A percentile compares a stretch with the other conserved stretches of the same genome.
phyloP scores from a whole-genome alignment of 345 rosid species.

The Arabis hirsuta region DNA sequence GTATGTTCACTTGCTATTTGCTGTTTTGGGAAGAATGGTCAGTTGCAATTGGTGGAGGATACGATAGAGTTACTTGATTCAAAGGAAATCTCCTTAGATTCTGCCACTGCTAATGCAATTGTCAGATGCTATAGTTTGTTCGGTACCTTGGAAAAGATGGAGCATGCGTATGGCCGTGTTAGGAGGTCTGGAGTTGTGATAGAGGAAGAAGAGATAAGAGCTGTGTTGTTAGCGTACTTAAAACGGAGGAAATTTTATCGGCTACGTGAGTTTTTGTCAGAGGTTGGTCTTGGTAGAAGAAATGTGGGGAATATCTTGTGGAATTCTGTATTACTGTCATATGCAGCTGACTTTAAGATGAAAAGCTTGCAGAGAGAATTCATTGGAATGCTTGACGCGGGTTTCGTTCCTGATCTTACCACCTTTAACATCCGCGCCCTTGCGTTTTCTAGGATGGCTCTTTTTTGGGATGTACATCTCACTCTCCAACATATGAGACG shows the following conservation, averaged over 20 bases:
- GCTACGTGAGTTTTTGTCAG: conserved; percentile 64
- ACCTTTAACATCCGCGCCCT: conserved; percentile 76
- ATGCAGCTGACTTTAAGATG: conserved; percentile 86
- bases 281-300: conserved; percentile 69
- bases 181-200: conserved; percentile 60
- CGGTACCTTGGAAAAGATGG: conserved; percentile 67
- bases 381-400: conserved; percentile 59
- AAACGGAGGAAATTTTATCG: conserved; percentile 53
- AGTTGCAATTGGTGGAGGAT: conserved; percentile 67
- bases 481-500: conserved; percentile 81
- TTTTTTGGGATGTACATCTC: conserved; percentile 93
- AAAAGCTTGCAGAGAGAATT: conserved; percentile 85
- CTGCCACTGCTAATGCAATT: conserved; percentile 57
- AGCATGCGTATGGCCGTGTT: conserved; percentile 60
- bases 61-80: conserved; percentile 52
- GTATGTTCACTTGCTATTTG: conserved; percentile 59
- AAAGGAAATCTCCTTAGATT: conserved; percentile 52
- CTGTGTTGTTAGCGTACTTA: conserved; percentile 59
- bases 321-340: conserved; percentile 78
- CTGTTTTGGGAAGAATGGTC: conserved; percentile 66
- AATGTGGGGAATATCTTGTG: conserved; percentile 69
- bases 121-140: conserved; percentile 55
- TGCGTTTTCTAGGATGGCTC: conserved; percentile 78
- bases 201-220: conserved; percentile 60
- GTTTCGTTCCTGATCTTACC: conserved; percentile 74